Base-by-base conservation (phyloP, 257 asterid genomes). In the Misopates orontium region DNA sequence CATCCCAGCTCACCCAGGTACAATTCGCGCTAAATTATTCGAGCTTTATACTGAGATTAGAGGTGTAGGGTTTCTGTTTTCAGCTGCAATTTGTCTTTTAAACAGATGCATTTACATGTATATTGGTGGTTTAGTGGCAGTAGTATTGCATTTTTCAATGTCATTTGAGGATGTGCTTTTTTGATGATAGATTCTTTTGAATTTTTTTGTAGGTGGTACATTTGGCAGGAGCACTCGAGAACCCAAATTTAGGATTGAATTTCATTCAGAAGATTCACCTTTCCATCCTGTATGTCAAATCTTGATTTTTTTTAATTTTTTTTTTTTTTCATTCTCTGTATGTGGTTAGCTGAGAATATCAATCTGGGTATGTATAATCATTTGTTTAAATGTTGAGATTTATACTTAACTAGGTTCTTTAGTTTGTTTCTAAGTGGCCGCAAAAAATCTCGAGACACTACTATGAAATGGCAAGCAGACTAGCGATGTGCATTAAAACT, bases 191-290 rank as follows among this genome's bases (percentile, higher is more conserved):
- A 42, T 21, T 65, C 54, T 16, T 28, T 71, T 69, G 60, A 42
- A 54, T 70, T 62, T n/a, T n/a, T n/a, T n/a, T n/a, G n/a, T 74
- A 88, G 99, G 96, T 67, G 84, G 81, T 64, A 78, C 85, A 56
- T 81, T 85, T 71, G 84, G 89, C 71, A 89, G 88, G 75, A 84
- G 87, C 79, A 83, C 96, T 42, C 84, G 89, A 56, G 99, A 94
- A 67, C 99, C 98, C 1, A 94, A 90, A 72, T 94, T 88, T 81
- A 80, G 72, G 60, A 87, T 94, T 22, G 93, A 94, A 71, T 94
- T 88, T 69, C 96, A 90, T 81, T 58, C 85, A 47, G 93, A 85
- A 79, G 95, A 90, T 45, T 77, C 93, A 13, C 89, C 95, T 64
- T 94, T 78, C 76, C 81, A 68, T 64, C 95, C 91, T 49, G 99